phyloP scores from a whole-genome alignment of 257 asterid genomes.

The Nicotiana paniculata region DNA sequence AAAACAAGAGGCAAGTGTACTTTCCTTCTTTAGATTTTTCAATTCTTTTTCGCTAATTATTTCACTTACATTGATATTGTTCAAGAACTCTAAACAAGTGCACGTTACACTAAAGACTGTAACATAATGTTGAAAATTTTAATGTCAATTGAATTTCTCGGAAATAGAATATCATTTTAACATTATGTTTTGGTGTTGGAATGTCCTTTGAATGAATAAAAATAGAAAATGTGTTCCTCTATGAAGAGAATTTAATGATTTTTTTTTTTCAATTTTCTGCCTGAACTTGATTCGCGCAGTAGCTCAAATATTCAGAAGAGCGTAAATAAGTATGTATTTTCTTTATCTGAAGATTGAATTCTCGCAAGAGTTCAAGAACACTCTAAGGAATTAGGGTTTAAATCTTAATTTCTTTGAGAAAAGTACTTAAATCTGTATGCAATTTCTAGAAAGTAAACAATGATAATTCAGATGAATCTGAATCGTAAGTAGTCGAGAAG shows the following conservation, averaged over 20 bases:
- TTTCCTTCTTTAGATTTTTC: background rate
- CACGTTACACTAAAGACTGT: background rate
- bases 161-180: background rate
- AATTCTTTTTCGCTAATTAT: background rate
- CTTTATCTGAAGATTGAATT: background rate
- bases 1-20: background rate
- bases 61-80: background rate
- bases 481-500: background rate
- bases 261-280: background rate
- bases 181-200: background rate
- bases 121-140: background rate
- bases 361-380: background rate
- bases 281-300: background rate
- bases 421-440: background rate
- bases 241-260: background rate
- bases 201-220: background rate
- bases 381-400: background rate
- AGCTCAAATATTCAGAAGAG: too few relatives aligned
- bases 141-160: background rate
- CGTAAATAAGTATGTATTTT: too few relatives aligned
- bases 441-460: background rate
- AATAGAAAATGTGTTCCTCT: background rate
- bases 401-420: background rate
- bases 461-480: background rate
- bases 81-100: background rate